Conservation (phyloP, 345 rosid genomes). For the Camelina neglecta region DNA sequence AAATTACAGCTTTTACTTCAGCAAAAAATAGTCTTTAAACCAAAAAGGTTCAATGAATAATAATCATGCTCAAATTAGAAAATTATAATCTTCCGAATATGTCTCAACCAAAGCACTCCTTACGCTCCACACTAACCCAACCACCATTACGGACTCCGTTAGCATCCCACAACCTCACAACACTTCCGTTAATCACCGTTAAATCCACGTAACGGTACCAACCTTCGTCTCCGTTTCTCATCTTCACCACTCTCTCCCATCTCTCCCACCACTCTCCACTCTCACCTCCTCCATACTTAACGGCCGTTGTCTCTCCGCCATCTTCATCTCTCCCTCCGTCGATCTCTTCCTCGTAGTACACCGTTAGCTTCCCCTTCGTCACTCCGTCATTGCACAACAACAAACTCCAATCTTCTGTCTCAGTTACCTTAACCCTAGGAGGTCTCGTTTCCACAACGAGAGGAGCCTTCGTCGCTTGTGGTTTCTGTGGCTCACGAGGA, state of each 20-base stretch:
- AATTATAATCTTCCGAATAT: not conserved
- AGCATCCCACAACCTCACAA: conserved; percentile 78
- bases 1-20: conserved; percentile 13
- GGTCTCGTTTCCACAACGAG: not conserved
- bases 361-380: conserved; percentile 41
- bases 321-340: conserved; percentile 23
- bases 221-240: conserved; percentile 53
- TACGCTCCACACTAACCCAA: conserved; percentile 13
- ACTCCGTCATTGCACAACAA: conserved; percentile 34
- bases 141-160: conserved; percentile 33
- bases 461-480: conserved; percentile 16
- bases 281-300: conserved; percentile 20
- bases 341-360: conserved; percentile 30
- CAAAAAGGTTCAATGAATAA: conserved; percentile 12
- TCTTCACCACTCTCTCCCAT: conserved; percentile 48
- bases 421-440: conserved; percentile 16
- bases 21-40: conserved; percentile 4
- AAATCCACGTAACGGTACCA: conserved; percentile 71
- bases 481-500: not conserved
- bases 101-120: conserved; percentile 20
- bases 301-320: conserved; percentile 33
- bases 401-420: conserved; percentile 14
- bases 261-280: conserved; percentile 38
- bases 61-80: not conserved
- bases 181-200: conserved; percentile 58